These are phyloP conservation scores for Salvia miltiorrhiza DNA, from an alignment of 257 asterid species.

Conservation along the genomic window DNA sequence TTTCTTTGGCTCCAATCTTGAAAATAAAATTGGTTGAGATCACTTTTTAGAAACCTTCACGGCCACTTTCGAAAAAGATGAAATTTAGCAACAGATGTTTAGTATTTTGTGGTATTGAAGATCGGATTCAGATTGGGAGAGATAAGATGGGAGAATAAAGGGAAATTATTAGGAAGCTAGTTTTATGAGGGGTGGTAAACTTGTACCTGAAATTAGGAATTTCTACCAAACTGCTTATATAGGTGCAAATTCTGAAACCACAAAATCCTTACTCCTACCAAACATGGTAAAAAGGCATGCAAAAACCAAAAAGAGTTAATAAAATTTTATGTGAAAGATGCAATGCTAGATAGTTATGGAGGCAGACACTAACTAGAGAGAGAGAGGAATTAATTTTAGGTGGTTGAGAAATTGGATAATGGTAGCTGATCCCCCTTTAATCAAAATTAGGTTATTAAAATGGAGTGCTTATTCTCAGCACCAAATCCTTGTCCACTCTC, in stretches of 20 bases:
- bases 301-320: neutral
- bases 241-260: conserved; percentile 13
- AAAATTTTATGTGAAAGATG: neutral
- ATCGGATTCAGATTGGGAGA: neutral
- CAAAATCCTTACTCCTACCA: conserved; percentile 20
- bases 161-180: neutral
- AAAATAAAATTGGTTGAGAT: neutral
- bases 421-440: too few relatives aligned
- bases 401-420: too few relatives aligned
- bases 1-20: conserved; percentile 1
- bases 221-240: conserved; percentile 19
- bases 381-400: too few relatives aligned
- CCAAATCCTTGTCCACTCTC: too few relatives aligned
- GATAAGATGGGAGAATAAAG: neutral
- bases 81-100: neutral
- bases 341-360: neutral
- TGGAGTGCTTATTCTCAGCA: too few relatives aligned
- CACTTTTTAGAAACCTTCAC: neutral
- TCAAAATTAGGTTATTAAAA: too few relatives aligned
- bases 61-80: neutral
- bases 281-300: conserved; percentile 1
- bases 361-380: neutral
- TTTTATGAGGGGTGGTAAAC: neutral
- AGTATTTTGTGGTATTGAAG: neutral
- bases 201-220: conserved; percentile 20